Conservation (phyloP, 129 eudicot genomes). For the Helianthus annuus region DNA sequence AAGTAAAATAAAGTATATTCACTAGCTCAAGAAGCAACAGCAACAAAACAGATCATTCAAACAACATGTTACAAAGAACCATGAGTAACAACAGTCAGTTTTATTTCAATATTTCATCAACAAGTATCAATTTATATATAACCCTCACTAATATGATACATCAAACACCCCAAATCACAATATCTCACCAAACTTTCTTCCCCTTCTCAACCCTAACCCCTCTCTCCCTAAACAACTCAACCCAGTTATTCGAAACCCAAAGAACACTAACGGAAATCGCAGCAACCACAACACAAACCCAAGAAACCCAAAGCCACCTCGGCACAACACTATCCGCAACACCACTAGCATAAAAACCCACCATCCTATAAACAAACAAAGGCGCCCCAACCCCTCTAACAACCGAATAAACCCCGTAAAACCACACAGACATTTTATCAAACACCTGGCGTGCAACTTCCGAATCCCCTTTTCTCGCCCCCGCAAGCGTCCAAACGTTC, state of each 20-base stretch:
- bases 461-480: slow-evolving; percentile 52
- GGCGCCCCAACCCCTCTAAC: slow-evolving; percentile 82
- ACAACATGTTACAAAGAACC: not conserved
- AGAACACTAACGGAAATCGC: slow-evolving; percentile 76
- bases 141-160: slow-evolving; percentile 22
- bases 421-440: slow-evolving; percentile 55
- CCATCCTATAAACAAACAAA: slow-evolving; percentile 62
- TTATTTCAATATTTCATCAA: not conserved
- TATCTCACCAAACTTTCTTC: slow-evolving; percentile 45
- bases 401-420: slow-evolving; percentile 62
- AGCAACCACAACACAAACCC: slow-evolving; percentile 67
- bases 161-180: not conserved
- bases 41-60: not conserved
- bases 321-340: slow-evolving; percentile 64
- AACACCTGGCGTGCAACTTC: slow-evolving; percentile 59
- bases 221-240: slow-evolving; percentile 61
- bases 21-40: not conserved
- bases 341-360: slow-evolving; percentile 57
- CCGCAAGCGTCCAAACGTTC: slow-evolving; percentile 83
- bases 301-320: slow-evolving; percentile 83
- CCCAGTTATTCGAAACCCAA: slow-evolving; percentile 77
- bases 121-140: slow-evolving; percentile 4
- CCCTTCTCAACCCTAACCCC: slow-evolving; percentile 33
- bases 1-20: too few relatives aligned
- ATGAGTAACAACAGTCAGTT: not conserved